These are phyloP conservation scores for Escallonia rubra DNA, from an alignment of 129 eudicot genomes.

Conservation along the genomic window DNA sequence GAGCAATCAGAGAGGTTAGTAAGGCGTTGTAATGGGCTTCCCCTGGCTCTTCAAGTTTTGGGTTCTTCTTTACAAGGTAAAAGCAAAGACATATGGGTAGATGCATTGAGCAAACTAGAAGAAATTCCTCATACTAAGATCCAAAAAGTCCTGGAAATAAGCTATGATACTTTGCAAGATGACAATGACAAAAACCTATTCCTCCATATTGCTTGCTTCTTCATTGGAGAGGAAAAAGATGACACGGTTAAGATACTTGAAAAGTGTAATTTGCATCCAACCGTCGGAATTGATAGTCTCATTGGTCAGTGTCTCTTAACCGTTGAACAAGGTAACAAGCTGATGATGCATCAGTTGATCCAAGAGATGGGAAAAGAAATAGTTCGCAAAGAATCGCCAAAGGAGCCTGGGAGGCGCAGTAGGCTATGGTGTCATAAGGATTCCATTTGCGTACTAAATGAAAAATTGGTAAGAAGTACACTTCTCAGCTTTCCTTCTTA, in stretches of 20 bases:
- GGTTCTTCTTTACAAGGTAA: not conserved
- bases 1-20: not conserved
- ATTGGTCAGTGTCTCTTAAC: not conserved
- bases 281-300: not conserved
- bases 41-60: not conserved
- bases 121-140: not conserved
- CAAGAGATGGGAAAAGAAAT: not conserved
- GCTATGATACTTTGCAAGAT: slow-evolving; percentile 1
- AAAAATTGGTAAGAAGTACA: not conserved
- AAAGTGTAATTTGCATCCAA: not conserved
- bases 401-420: slow-evolving; percentile 5
- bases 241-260: not conserved
- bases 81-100: not conserved
- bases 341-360: slow-evolving; percentile 4
- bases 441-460: not conserved
- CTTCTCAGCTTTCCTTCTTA: not conserved
- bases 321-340: not conserved
- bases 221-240: not conserved
- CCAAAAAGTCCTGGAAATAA: not conserved
- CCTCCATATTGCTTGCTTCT: not conserved
- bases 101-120: not conserved
- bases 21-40: not conserved
- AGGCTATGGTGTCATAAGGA: slow-evolving; percentile 5
- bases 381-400: not conserved
- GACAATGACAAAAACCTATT: not conserved